Conservation (phyloP, 129 eudicot species). For the Dittrichia graveolens region DNA sequence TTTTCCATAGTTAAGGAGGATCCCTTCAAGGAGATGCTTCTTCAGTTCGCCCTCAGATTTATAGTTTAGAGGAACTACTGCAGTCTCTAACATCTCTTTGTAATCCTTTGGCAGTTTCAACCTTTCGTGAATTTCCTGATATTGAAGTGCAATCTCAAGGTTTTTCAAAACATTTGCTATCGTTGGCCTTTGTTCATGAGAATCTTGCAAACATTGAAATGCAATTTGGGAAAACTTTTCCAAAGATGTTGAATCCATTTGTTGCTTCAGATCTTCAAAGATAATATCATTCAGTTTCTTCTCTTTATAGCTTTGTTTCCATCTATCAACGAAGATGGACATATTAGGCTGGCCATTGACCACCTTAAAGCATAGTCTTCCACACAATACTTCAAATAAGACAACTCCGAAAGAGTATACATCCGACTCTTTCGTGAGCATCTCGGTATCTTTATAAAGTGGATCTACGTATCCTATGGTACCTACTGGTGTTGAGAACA, state of each 20-base stretch:
- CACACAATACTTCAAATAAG: not conserved
- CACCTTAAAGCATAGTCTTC: not conserved
- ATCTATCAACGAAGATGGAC: not conserved
- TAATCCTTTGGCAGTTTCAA: not conserved
- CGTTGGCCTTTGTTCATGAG: not conserved
- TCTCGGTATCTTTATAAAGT: not conserved
- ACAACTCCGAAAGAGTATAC: not conserved
- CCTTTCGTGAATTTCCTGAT: not conserved
- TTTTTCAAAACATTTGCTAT: not conserved
- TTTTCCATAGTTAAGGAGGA: not conserved
- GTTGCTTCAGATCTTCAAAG: not conserved
- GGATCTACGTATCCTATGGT: not conserved
- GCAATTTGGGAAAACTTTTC: not conserved
- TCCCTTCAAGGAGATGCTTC: not conserved
- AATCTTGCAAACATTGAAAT: not conserved
- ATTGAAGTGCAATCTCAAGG: slow-evolving; percentile 8
- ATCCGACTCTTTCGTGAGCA: not conserved
- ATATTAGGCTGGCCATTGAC: not conserved
- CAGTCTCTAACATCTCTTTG: not conserved
- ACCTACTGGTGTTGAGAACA: not conserved
- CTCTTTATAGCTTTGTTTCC: not conserved
- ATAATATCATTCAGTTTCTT: not conserved
- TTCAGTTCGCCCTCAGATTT: slow-evolving; percentile 1
- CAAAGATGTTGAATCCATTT: slow-evolving; percentile 12
- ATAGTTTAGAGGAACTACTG: slow-evolving; percentile 6